Evolutionary conservation across 2,329 filamentous ascomycete species (phyloP).

Genomic region (Cordyceps pruinosa): DNA sequence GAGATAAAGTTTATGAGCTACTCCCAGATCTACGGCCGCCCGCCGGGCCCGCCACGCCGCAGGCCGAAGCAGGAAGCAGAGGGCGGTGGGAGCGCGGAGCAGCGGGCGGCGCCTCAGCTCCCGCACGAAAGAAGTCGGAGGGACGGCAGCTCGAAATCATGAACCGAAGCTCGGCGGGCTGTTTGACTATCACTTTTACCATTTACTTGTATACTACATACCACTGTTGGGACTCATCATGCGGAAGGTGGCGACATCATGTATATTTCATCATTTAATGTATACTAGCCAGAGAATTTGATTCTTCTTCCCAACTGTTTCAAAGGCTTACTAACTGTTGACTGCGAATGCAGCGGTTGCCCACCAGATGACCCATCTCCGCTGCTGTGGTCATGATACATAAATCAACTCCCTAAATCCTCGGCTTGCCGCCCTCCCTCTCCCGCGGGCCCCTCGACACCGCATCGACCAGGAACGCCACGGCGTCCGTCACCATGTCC

Average conservation of each 20-base stretch:
- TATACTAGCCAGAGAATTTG: too few relatives aligned
- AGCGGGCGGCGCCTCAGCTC: neutral
- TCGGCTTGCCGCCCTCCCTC: slow-evolving; percentile 19
- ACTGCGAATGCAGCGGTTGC: too few relatives aligned
- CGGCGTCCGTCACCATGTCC: slow-evolving; percentile 60
- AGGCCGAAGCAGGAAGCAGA: slow-evolving; percentile 8
- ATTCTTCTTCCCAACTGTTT: too few relatives aligned
- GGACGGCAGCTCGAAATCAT: neutral
- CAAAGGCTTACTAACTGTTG: too few relatives aligned
- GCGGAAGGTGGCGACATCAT: neutral
- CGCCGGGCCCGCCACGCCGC: neutral
- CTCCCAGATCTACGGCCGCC: slow-evolving; percentile 22
- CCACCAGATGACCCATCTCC: neutral
- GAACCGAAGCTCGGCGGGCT: neutral
- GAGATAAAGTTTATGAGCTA: slow-evolving; percentile 24
- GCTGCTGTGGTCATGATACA: neutral
- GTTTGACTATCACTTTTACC: neutral
- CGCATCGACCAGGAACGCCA: slow-evolving; percentile 52
- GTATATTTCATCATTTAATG: neutral
- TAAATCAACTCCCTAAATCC: slow-evolving; percentile 15
- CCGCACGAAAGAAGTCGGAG: neutral
- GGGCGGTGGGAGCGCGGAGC: neutral
- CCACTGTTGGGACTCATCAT: neutral
- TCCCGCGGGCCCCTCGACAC: slow-evolving; percentile 28
- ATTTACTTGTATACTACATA: slow-evolving; percentile 7